Base-by-base conservation (phyloP, 371 early-diverging fungal genomes). In the Blakeslea trispora region DNA sequence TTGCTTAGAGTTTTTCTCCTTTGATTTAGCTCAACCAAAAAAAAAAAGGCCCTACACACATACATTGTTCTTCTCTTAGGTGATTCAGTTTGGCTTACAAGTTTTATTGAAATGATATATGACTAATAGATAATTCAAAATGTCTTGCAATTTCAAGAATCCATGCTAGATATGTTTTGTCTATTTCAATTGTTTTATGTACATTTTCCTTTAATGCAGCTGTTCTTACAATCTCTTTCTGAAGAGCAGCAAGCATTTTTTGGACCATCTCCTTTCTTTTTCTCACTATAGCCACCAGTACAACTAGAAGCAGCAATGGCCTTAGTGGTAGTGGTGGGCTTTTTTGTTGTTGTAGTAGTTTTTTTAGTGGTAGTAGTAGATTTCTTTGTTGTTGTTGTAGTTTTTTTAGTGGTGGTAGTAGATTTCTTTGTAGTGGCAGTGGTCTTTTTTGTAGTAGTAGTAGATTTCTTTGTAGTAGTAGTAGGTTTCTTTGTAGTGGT, bases 191-290 rank as follows among this genome's bases (percentile, higher is more conserved):
- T 37, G 37, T 14, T 4, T 48, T 48, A 48, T 17, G 48, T 48
- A 19, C 48, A 48, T 28, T 48, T 48, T n/a, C 32, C 17, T 48
- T 48, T 48, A 18, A 48, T 32, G 17, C 48, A 48, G 1, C 28
- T n/a, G 8, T 48, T 17, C 11, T 32, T 18, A 31, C 48, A 48
- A 48, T 48, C 48, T 4, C 32, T 32, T 32, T 48, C 17, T 18
- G 4, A 28, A 17, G 32, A 31, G 10, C 48, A 48, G 3, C 48
- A 48, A 3, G 48, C 48, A 18, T 31, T 18, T 17, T 32, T 48
- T 10, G 48, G 48, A 15, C 48, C 48, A 48, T 48, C 32, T 2
- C 48, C 48, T 17, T 32, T 48, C 5, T 32, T 32, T 11, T 48
- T 48, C 18, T 32, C 48, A 32, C 48, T 48, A 18, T 34, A 48